Base-by-base conservation (phyloP, 2,329 filamentous ascomycete species). In the Rosellinia necatrix region DNA sequence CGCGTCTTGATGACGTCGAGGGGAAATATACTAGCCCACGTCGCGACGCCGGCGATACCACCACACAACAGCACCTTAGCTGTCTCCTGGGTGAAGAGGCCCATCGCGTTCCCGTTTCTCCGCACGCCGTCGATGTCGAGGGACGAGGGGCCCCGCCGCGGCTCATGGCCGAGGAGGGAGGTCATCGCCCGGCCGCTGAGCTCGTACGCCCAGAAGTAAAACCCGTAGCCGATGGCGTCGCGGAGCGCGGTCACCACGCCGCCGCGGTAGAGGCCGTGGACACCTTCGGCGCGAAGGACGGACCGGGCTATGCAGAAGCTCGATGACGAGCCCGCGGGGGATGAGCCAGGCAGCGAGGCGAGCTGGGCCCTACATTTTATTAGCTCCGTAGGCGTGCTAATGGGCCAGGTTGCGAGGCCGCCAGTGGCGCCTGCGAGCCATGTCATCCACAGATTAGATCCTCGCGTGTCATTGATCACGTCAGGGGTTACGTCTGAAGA, bases 191-290 rank as follows among this genome's bases (percentile, higher is more conserved):
- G 80, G 60, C 88, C 91, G 61, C 81, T 84, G 56, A 92, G 76
- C 72, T 96, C 90, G 69, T 97, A 97, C 1, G 89, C 88, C 89
- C 90, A 96, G 72, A 97, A 97, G 70, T 97, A 97, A 72, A 97
- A 97, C 0, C 92, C 93, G 74, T 97, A 97, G n/a, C 93, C 93
- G 52, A 97, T 83, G 55, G 88, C 88, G 73, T 97, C 93, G 46
- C 93, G 81, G 35, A 93, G 70, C 49, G 88, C 90, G 0, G 93
- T 97, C 13, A 97, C 85, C 0, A 76, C 78, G 17, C 93, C 93
- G 17, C 92, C 93, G 59, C 86, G 82, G 70, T 96, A 97, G 19
- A 97, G 73, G 0, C 92, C 92, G 34, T 80, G 78, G 3, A 91
- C 78, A 3, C 88, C 84, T 49, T 78, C 72, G 1, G 71, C 75